Conservation (phyloP, 768 basidiomycete genomes). For the Lentinula sp. region DNA sequence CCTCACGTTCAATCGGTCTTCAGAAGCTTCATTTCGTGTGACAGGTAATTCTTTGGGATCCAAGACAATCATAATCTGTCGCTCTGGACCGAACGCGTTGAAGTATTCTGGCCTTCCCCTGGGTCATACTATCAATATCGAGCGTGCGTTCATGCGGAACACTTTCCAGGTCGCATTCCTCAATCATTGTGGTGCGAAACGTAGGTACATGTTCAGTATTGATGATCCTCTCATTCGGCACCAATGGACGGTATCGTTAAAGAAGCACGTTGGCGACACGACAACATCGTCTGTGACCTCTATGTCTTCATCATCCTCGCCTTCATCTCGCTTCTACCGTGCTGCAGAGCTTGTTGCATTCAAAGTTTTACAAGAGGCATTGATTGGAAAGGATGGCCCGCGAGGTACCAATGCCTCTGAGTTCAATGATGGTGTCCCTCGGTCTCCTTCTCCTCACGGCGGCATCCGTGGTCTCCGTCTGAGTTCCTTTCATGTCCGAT, state of each 20-base stretch:
- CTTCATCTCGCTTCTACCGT: conserved; percentile 43
- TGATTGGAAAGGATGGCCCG: conserved; percentile 45
- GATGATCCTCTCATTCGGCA: conserved; percentile 71
- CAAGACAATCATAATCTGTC: conserved; percentile 78
- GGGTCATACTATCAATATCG: conserved; percentile 72
- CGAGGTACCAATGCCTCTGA: conserved; percentile 21
- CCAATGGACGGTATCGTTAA: conserved; percentile 66
- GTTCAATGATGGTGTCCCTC: conserved; percentile 7
- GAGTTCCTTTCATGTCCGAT: conserved; percentile 41
- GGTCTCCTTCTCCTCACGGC: conserved; percentile 9
- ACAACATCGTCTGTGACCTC: conserved; percentile 21
- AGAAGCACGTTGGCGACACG: conserved; percentile 58
- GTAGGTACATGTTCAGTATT: conserved; percentile 94
- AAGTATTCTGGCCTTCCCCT: conserved; percentile 78
- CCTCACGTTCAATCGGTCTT: conserved; percentile 70
- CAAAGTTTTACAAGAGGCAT: conserved; percentile 77
- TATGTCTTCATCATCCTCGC: conserved; percentile 27
- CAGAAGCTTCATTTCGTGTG: conserved; percentile 85
- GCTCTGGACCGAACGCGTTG: conserved; percentile 78
- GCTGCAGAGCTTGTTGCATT: conserved; percentile 77
- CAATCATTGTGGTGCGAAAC: conserved; percentile 57
- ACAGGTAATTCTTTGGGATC: conserved; percentile 80
- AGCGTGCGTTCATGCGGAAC: conserved; percentile 94
- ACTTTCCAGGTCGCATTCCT: conserved; percentile 91
- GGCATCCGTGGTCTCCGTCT: conserved; percentile 14